Evolutionary conservation across 2,329 filamentous ascomycete genomes (phyloP), one percentile per base, ranked within the genome.

Genomic region (Trichoderma gracile): DNA sequence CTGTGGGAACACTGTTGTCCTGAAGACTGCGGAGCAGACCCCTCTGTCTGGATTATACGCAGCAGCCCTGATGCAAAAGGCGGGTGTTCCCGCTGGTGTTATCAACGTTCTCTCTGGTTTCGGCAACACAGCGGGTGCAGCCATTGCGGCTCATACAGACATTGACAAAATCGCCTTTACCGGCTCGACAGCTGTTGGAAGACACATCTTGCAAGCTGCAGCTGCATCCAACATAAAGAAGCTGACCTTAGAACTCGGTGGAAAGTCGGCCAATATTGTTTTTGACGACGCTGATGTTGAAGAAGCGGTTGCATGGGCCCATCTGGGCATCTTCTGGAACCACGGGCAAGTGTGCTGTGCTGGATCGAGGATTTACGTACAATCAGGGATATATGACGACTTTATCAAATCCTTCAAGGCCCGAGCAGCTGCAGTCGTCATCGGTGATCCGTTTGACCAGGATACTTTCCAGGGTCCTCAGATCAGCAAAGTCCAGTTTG

Each of bases 151-250:
- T n/a, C 59, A 62, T 21, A 45, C 19, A 38, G 47, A 54, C 19
- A 25, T 62, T 43, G 49, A 62, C 33, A 62, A 62, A 30, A 43
- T 62, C 2, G 47, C 59, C 23, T 62, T 62, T 17, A 62, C 59
- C 12, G 59, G 59, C 5, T 54, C 47, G 15, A 54, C 59, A 8
- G 17, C 21, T 5, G 47, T 53, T 14, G 59, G 59, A 7, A 21
- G 47, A 54, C 19, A 15, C 21, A 90, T 92, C 78, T 88, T 92
- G 83, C 90, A 91, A 81, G 85, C 88, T 27, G 88, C 89, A 7
- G 88, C 89, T 65, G 76, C 82, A 66, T 89, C 86, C 69, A 91
- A 91, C 82, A 77, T 91, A 68, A 91, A 91, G 84, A 90, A 90
- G 82, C 87, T 91, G 47, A 91, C 88, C 21, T 83, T 91, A 47